These are phyloP conservation scores for Tylopilus cervinicoccineus DNA, from an alignment of 768 basidiomycete species.

Conservation along the genomic window DNA sequence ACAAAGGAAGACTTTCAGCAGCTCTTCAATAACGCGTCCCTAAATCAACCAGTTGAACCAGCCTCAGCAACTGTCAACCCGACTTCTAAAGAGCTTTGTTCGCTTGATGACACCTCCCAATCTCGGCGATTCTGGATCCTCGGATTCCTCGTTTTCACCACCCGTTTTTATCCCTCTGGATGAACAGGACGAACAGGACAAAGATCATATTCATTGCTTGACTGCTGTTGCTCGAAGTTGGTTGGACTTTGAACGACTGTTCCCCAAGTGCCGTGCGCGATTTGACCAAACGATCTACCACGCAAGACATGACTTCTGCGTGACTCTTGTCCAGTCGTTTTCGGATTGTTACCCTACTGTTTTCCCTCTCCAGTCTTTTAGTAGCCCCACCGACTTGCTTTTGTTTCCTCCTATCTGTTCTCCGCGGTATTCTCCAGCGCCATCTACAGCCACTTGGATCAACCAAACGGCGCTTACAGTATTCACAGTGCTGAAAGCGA, in stretches of 20 bases:
- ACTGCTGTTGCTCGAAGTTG: slow-evolving; percentile 1
- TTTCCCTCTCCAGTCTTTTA: background rate
- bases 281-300: background rate
- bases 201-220: background rate
- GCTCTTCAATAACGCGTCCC: background rate
- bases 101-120: background rate
- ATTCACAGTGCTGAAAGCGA: background rate
- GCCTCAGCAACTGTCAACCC: background rate
- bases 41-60: background rate
- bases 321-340: slow-evolving; percentile 3
- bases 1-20: slow-evolving; percentile 5
- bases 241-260: slow-evolving; percentile 5
- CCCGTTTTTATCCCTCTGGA: background rate
- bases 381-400: background rate
- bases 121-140: background rate
- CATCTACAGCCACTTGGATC: background rate
- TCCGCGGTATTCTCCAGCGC: background rate
- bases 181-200: background rate
- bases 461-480: background rate
- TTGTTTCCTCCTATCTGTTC: too few relatives aligned
- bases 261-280: background rate
- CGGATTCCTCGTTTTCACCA: background rate
- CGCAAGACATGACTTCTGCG: slow-evolving; percentile 10
- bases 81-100: background rate
- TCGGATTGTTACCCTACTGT: background rate